These are phyloP conservation scores for Vicia sativa DNA, from an alignment of 306 rosid species.

Conservation along the genomic window DNA sequence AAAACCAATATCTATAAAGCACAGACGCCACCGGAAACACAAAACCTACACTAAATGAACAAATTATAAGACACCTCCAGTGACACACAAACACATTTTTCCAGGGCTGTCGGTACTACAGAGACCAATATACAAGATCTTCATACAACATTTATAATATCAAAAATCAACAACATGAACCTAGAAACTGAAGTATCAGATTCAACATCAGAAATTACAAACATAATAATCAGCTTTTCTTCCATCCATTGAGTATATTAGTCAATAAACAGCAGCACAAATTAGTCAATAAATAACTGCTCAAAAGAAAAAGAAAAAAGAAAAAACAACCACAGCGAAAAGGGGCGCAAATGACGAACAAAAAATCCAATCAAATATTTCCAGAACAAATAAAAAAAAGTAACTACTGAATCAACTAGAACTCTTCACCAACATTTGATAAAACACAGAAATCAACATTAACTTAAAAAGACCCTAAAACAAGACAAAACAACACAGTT, in stretches of 20 bases:
- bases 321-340: conserved; percentile 5
- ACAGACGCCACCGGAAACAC: too few species aligned
- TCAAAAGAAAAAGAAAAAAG: conserved; percentile 9
- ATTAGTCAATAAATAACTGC: not conserved
- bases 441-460: conserved; percentile 21
- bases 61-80: too few species aligned
- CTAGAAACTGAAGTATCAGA: conserved; percentile 33
- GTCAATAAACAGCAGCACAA: conserved; percentile 1
- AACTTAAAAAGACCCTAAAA: not conserved
- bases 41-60: too few species aligned
- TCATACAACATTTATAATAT: conserved; percentile 22
- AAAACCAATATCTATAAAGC: too few species aligned
- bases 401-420: conserved; percentile 8
- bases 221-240: conserved; percentile 5
- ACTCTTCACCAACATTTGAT: conserved; percentile 20
- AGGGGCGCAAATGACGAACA: conserved; percentile 47
- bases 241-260: not conserved
- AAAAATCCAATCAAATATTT: conserved; percentile 41
- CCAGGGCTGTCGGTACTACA: too few species aligned
- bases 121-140: too few species aligned
- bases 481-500: not conserved
- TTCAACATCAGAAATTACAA: conserved; percentile 34
- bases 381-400: conserved; percentile 33
- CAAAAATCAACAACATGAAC: conserved; percentile 9
- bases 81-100: too few species aligned